phyloP scores from a whole-genome alignment of 441 rosid genomes.

The Mallotus repandus region DNA sequence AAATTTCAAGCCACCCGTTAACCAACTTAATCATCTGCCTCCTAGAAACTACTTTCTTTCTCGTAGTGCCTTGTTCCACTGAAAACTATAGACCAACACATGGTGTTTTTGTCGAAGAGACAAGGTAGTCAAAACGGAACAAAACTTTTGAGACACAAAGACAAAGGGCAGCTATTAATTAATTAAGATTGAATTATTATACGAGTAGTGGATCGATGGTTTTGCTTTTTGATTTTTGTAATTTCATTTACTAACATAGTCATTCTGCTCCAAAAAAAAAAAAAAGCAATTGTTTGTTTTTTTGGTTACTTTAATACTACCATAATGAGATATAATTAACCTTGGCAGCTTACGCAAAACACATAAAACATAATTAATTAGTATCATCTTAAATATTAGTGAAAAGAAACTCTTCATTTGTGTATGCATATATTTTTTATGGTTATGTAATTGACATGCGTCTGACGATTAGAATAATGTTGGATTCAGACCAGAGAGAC shows the following conservation, averaged over 20 bases:
- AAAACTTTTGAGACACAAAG: not conserved
- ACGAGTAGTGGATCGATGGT: not conserved
- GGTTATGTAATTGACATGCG: too few species aligned
- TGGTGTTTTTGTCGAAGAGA: not conserved
- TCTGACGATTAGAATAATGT: too few species aligned
- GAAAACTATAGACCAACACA: too few species aligned
- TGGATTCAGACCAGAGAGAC: too few species aligned
- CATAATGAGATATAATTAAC: not conserved
- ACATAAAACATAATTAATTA: too few species aligned
- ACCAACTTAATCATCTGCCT: not conserved
- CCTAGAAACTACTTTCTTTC: not conserved
- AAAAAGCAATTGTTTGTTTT: not conserved
- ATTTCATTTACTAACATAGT: not conserved
- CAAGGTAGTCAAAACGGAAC: not conserved
- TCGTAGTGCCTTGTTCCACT: too few species aligned
- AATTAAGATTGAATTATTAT: not conserved
- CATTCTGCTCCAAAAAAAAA: too few species aligned
- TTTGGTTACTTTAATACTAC: not conserved
- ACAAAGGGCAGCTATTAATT: not conserved
- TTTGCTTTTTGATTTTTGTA: too few species aligned
- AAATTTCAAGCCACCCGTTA: not conserved
- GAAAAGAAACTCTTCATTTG: too few species aligned
- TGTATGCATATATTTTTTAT: too few species aligned
- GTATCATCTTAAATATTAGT: too few species aligned
- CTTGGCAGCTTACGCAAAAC: too few species aligned